phyloP scores from a whole-genome alignment of 192 early-diverging fungal species.

The Spizellomyces punctatus region DNA sequence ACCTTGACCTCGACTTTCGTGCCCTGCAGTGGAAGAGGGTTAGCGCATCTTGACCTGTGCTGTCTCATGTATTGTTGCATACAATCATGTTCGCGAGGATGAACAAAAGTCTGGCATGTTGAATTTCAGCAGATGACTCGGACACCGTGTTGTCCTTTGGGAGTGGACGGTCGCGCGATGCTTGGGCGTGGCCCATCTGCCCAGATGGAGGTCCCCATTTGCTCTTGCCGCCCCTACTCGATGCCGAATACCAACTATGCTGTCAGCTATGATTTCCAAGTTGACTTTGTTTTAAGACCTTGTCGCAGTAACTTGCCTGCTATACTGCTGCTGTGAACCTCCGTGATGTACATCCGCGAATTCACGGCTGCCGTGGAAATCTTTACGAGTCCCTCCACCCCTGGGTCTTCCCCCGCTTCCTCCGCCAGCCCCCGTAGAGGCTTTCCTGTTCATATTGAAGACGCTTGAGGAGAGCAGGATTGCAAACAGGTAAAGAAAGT shows the following conservation, averaged over 20 bases:
- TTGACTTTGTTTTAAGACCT: too few relatives aligned
- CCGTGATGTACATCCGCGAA: constrained; percentile 1
- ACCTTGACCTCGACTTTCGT: constrained; percentile 61
- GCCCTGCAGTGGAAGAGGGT: constrained; percentile 54
- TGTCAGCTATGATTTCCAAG: too few relatives aligned
- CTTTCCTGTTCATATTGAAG: too few relatives aligned
- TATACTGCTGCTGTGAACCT: neutral
- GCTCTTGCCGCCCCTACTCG: constrained; percentile 1
- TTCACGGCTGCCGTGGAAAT: constrained; percentile 1
- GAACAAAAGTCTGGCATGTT: constrained; percentile 68
- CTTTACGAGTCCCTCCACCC: constrained; percentile 3
- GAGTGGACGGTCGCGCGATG: too few relatives aligned
- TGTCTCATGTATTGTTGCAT: constrained; percentile 29
- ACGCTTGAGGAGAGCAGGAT: too few relatives aligned
- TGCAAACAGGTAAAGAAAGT: too few relatives aligned
- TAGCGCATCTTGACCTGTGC: neutral
- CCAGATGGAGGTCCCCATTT: too few relatives aligned
- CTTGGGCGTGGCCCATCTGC: too few relatives aligned
- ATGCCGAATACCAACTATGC: neutral
- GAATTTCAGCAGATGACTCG: constrained; percentile 1
- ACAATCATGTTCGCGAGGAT: constrained; percentile 68
- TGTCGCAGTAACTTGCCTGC: neutral
- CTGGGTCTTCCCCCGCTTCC: constrained; percentile 5
- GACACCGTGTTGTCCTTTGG: neutral
- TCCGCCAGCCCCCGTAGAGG: neutral